These are phyloP conservation scores for Aspergillus pseudoterreus DNA, from an alignment of 2,329 filamentous ascomycete species.

Conservation along the genomic window DNA sequence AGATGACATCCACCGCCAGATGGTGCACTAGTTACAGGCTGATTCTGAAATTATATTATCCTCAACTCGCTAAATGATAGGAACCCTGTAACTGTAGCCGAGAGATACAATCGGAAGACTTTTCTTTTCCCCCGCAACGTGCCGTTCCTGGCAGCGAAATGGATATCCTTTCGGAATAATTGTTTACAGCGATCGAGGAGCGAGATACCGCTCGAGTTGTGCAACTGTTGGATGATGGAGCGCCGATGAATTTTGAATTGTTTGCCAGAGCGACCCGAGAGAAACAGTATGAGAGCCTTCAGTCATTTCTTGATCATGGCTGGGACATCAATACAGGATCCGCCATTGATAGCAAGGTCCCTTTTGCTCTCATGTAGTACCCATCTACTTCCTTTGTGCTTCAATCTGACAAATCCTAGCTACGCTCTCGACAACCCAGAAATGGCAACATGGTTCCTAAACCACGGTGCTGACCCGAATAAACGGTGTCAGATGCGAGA, in stretches of 20 bases:
- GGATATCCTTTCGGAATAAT: too few species aligned
- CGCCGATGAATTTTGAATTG: background rate
- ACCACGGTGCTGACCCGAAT: conserved; percentile 8
- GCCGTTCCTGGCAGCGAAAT: too few species aligned
- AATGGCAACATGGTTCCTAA: conserved; percentile 3
- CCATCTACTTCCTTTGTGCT: too few species aligned
- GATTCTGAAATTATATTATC: too few species aligned
- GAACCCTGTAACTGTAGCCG: too few species aligned
- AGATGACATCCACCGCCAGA: too few species aligned
- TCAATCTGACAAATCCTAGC: background rate
- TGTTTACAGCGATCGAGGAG: background rate
- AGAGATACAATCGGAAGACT: too few species aligned
- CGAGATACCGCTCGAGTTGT: background rate
- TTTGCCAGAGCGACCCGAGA: conserved; percentile 2
- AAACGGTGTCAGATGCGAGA: conserved; percentile 5
- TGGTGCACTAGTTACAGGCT: too few species aligned
- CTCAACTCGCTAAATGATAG: too few species aligned
- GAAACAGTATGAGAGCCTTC: conserved; percentile 1
- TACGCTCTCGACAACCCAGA: conserved; percentile 3
- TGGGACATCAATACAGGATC: conserved; percentile 2
- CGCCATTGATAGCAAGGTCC: background rate
- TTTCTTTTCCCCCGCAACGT: too few species aligned
- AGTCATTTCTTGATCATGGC: background rate
- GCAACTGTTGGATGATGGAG: background rate
- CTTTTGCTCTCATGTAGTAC: background rate